Evolutionary conservation across 176 grass and related monocot species (phyloP).

Genomic region (Rhynchospora tenuis): DNA sequence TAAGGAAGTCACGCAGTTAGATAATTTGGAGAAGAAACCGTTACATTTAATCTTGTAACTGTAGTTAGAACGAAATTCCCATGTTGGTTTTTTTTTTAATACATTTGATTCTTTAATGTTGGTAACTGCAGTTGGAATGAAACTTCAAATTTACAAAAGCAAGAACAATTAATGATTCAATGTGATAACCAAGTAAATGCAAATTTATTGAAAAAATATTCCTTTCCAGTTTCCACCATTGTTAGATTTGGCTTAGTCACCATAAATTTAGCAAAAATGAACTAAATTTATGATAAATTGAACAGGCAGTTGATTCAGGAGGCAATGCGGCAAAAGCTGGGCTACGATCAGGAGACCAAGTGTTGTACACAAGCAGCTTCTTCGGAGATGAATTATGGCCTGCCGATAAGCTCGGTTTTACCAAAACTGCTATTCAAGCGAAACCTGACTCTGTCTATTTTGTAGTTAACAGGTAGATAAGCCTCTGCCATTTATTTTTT

Average conservation of each 20-base stretch:
- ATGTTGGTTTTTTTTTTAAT: neutral
- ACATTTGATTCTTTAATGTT: neutral
- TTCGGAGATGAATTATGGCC: constrained; percentile 96
- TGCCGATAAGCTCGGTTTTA: constrained; percentile 97
- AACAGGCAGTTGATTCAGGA: constrained; percentile 70
- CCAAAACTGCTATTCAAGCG: constrained; percentile 95
- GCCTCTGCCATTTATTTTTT: neutral
- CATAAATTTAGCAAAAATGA: neutral
- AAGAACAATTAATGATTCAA: neutral
- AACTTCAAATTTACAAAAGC: neutral
- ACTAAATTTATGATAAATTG: constrained; percentile 12
- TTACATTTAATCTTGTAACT: neutral
- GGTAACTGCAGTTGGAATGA: neutral
- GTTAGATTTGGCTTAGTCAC: neutral
- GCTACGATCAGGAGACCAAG: constrained; percentile 71
- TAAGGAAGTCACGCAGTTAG: neutral
- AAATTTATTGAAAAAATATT: neutral
- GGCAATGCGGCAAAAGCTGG: constrained; percentile 86
- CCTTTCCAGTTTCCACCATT: neutral
- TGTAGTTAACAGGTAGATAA: constrained; percentile 68
- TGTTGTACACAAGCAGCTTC: constrained; percentile 92
- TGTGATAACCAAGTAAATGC: neutral
- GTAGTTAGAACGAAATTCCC: neutral
- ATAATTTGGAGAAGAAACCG: neutral
- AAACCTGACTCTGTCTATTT: constrained; percentile 97